A percentile compares a stretch with the other conserved stretches of the same genome.
phyloP scores from a whole-genome alignment of 208 protist species.

The Vickermania spadyakhi region DNA sequence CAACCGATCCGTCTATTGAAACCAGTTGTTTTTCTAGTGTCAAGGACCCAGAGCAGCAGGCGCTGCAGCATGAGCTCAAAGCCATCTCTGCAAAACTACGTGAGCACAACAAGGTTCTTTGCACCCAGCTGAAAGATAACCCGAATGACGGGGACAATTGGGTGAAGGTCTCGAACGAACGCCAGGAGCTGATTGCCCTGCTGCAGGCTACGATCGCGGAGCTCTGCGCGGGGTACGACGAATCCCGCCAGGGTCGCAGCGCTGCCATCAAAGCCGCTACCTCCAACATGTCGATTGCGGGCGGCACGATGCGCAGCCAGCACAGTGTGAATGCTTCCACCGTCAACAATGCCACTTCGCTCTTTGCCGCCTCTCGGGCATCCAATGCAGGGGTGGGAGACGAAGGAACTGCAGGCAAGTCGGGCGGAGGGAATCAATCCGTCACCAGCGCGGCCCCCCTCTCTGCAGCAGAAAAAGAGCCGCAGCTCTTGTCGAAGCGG shows the following conservation, averaged over 20 bases:
- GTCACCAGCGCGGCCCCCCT: constrained; percentile 8
- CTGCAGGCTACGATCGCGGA: constrained; percentile 52
- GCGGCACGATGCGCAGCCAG: constrained; percentile 5
- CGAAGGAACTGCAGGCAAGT: background rate
- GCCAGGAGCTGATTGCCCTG: constrained; percentile 67
- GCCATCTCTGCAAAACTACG: constrained; percentile 53
- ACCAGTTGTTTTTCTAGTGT: constrained; percentile 29
- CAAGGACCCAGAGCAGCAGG: constrained; percentile 19
- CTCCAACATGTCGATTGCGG: constrained; percentile 2
- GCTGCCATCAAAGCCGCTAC: background rate
- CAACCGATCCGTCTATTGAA: constrained; percentile 48
- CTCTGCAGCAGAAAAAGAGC: constrained; percentile 4
- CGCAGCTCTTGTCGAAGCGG: constrained; percentile 14
- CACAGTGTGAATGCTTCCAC: background rate
- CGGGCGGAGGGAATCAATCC: background rate
- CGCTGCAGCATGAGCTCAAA: constrained; percentile 52
- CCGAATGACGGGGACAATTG: constrained; percentile 90
- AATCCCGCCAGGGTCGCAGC: constrained; percentile 9
- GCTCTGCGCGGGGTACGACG: constrained; percentile 66
- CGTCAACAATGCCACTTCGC: background rate
- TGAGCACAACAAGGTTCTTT: constrained; percentile 73
- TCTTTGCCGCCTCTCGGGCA: background rate
- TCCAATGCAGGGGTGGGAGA: constrained; percentile 1
- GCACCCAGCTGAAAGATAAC: constrained; percentile 85
- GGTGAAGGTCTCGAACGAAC: constrained; percentile 81